Percentiles rank a stretch among this genome's conserved stretches.
These are phyloP conservation scores for Boletus reticuloceps DNA, from an alignment of 768 basidiomycete species.

Conservation along the genomic window DNA sequence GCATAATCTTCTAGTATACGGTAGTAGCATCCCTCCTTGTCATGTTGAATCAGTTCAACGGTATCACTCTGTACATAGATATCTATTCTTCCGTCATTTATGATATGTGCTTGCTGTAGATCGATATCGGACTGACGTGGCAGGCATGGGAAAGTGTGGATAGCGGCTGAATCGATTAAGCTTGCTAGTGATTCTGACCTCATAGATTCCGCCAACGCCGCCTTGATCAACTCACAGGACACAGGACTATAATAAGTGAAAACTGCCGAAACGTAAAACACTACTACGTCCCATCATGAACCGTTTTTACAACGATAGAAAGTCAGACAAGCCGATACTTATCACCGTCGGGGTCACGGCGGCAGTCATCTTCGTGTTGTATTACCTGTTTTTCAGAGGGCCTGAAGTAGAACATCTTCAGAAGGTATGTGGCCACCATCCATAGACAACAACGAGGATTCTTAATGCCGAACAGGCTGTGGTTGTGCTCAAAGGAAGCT, in stretches of 20 bases:
- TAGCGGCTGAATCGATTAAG: too few species aligned
- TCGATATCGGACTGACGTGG: too few species aligned
- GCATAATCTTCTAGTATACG: conserved; percentile 19
- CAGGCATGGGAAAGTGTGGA: too few species aligned
- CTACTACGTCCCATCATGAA: conserved; percentile 15
- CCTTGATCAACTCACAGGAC: too few species aligned
- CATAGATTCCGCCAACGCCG: too few species aligned
- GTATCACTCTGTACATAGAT: conserved; percentile 30
- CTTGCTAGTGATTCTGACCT: too few species aligned
- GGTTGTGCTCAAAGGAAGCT: conserved; percentile 61
- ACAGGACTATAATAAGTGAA: too few species aligned
- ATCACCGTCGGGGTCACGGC: conserved; percentile 12
- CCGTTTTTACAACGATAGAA: conserved; percentile 11
- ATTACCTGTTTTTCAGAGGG: conserved; percentile 17
- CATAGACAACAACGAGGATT: not conserved
- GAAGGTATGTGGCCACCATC: conserved; percentile 15
- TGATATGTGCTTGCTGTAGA: conserved; percentile 6
- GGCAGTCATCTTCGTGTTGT: conserved; percentile 17
- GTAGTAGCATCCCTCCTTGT: conserved; percentile 23
- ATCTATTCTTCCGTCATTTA: conserved; percentile 27
- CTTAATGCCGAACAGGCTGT: conserved; percentile 40
- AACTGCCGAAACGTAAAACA: too few species aligned
- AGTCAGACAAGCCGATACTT: conserved; percentile 19
- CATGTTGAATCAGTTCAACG: conserved; percentile 18
- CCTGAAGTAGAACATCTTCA: conserved; percentile 16